Evolutionary conservation across 495 filamentous ascomycete species (phyloP), one percentile per base, ranked within the genome.

Genomic region (Lasiosphaeris hirsuta): DNA sequence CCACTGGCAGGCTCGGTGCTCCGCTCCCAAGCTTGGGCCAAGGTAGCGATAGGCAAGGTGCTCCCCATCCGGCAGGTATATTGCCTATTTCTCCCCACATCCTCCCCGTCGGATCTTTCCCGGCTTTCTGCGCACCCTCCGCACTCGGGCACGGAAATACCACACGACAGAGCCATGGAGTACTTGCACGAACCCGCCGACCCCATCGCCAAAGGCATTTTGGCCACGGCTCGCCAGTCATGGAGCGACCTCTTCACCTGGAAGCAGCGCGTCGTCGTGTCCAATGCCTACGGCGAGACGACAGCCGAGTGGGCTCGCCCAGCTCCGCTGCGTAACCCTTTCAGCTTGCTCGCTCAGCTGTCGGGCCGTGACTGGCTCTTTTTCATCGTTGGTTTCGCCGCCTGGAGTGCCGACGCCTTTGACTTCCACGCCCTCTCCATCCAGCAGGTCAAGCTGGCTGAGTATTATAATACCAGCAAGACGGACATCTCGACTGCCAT

Each of bases 361-460:
- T 73, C 75, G 7, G 72, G 64, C 6, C 69, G 69, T 10, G 77
- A 82, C 60, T 89, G 85, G 86, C 55, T 84, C 14, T 86, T 82
- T 66, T 88, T 88, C 63, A 41, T 85, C 14, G 83, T 86, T 10
- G 85, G 84, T 17, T 77, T 88, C 63, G 54, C 69, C 10, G 81
- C 86, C 4, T 90, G 85, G 86, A 84, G 78, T 13, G 83, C 84
- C 11, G 87, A 89, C 67, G 86, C 85, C 5, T 89, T 87, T 69
- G 89, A 92, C 69, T 91, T 91, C 69, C 85, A 90, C 65, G 84
- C 88, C 3, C 74, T 92, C 5, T 84, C 86, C 4, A 86, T 90
- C 54, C 87, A 88, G 56, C 82, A 84, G 13, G 77, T 80, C 47
- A 86, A 88, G 68, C 75, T 91, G 36, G 79, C 88, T 0, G 72